Evolutionary conservation across 2,329 filamentous ascomycete species (phyloP), one percentile per base, ranked within the genome.

Genomic region (Didymella segeticola): DNA sequence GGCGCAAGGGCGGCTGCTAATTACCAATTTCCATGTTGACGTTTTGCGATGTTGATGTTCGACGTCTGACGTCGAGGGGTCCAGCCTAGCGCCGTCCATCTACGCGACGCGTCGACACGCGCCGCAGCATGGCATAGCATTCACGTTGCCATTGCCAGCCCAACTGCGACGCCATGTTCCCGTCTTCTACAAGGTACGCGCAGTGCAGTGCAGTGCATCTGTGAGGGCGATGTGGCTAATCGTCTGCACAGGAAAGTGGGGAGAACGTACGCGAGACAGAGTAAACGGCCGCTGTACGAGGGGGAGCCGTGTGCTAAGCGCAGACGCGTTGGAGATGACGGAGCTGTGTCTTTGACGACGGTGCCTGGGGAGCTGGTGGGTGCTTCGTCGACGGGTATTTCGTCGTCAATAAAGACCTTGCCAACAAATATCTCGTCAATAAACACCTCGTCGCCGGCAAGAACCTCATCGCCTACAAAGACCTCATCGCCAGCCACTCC

Each of bases 261-360:
- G 22, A 65, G 61, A 43, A 76, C 73, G 6, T 76, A 76, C 58
- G 70, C 73, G 53, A 73, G 73, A 58, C 66, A 69, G 41, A 62
- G 59, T 38, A 72, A 69, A 58, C 65, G 58, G 41, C 54, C 65
- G 30, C 47, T 68, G 17, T 59, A 62, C 49, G 64, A 70, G 53
- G 68, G 67, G 37, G 71, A 73, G 52, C 70, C 71, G 19, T 62
- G 70, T 9, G 57, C 66, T 27, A 76, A 76, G 55, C 73, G 72
- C 46, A 64, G 70, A 66, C 70, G 74, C 68, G 66, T 76, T 61
- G 66, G 64, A 31, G 55, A 60, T 39, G 46, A 39, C 30, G 31
- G 41, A n/a, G n/a, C n/a, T n/a, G n/a, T n/a, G n/a, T n/a, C n/a
- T n/a, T n/a, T n/a, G n/a, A n/a, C n/a, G n/a, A n/a, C n/a, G n/a